These are phyloP conservation scores for Lasiosphaeria ovina DNA, from an alignment of 495 filamentous ascomycete genomes.

Conservation along the genomic window DNA sequence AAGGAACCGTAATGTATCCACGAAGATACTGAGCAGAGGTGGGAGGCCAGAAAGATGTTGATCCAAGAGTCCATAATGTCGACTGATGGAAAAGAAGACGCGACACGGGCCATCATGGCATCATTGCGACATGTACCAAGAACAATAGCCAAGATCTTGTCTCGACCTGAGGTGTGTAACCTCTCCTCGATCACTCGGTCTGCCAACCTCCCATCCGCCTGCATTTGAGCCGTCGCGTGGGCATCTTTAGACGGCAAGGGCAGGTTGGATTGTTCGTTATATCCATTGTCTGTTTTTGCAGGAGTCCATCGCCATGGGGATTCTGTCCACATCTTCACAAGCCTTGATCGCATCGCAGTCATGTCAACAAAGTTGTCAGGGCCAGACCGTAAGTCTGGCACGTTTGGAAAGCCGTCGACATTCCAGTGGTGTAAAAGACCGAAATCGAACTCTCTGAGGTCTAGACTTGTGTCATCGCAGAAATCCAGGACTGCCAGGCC, in stretches of 20 bases:
- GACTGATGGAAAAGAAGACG: conserved; percentile 59
- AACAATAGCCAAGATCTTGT: conserved; percentile 58
- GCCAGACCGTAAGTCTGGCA: conserved; percentile 11
- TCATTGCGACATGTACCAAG: conserved; percentile 48
- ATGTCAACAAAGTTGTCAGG: conserved; percentile 29
- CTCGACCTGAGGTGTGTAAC: conserved; percentile 49
- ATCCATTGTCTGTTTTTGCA: conserved; percentile 46
- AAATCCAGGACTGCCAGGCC: conserved; percentile 43
- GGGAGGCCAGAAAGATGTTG: conserved; percentile 57
- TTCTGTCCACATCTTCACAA: conserved; percentile 39
- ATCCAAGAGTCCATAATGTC: conserved; percentile 59
- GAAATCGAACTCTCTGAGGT: conserved; percentile 61
- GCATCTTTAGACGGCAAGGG: conserved; percentile 46
- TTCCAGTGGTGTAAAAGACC: conserved; percentile 58
- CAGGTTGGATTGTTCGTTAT: conserved; percentile 53
- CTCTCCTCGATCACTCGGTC: conserved; percentile 40
- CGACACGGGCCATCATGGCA: conserved; percentile 45
- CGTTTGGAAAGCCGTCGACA: conserved; percentile 31
- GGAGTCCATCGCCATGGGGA: conserved; percentile 59
- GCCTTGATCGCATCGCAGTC: conserved; percentile 29
- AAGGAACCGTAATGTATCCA: conserved; percentile 62
- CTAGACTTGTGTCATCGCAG: conserved; percentile 53
- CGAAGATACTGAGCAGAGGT: conserved; percentile 46
- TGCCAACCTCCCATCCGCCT: conserved; percentile 19
- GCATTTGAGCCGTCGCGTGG: conserved; percentile 14